A percentile compares a stretch with the other conserved stretches of the same genome.
These are phyloP conservation scores for Trebouxia sp. DNA, from an alignment of 139 green algal genomes.

Conservation along the genomic window DNA sequence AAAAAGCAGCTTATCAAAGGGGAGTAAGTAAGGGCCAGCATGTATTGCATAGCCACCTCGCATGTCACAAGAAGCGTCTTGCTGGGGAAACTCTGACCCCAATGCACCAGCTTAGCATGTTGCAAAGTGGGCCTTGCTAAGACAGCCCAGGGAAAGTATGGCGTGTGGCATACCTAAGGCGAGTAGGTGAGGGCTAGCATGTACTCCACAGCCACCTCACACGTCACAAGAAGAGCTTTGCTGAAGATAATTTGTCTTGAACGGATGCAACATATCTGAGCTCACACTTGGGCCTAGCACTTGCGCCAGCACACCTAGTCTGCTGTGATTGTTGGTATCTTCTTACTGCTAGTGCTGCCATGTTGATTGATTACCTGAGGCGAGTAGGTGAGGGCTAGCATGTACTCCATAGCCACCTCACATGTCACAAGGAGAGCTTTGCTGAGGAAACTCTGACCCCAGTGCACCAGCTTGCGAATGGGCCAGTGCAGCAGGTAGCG, in stretches of 20 bases:
- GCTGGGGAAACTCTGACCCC: constrained; percentile 24
- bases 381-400: constrained; percentile 65
- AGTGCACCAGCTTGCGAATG: constrained; percentile 6
- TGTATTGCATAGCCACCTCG: constrained; percentile 83
- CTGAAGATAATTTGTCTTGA: constrained; percentile 28
- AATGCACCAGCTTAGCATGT: neutral
- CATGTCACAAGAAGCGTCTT: constrained; percentile 61
- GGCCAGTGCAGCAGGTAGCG: constrained; percentile 15
- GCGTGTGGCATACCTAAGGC: constrained; percentile 58
- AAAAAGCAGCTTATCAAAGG: constrained; percentile 68
- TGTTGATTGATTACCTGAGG: constrained; percentile 54
- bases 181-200: constrained; percentile 69
- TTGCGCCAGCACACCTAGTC: too few relatives aligned
- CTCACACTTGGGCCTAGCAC: too few relatives aligned
- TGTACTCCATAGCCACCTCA: constrained; percentile 83
- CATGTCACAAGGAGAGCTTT: constrained; percentile 61
- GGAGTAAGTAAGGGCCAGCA: constrained; percentile 65
- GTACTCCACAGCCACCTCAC: constrained; percentile 83
- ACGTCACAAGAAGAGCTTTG: constrained; percentile 57
- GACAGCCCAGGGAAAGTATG: too few relatives aligned
- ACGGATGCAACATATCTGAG: too few relatives aligned
- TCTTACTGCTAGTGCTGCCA: neutral
- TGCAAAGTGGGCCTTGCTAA: too few relatives aligned
- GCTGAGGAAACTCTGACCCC: constrained; percentile 27
- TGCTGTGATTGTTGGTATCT: too few relatives aligned